Base-by-base conservation (phyloP, 1,284 basidiomycete genomes). In the Austroboletus niveus region DNA sequence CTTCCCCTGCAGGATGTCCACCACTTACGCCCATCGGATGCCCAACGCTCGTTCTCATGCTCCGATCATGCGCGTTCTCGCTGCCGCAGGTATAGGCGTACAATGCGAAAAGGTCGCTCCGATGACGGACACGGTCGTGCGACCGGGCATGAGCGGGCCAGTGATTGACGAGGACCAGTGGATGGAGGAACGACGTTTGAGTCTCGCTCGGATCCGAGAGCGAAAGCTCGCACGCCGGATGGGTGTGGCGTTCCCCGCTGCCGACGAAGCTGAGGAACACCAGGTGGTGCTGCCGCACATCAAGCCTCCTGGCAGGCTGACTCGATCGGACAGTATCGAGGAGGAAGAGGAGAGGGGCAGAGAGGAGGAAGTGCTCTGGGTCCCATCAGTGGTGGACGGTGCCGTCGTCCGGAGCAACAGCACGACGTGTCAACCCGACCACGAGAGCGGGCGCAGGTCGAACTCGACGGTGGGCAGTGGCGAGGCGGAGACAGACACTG, bases 21-120 rank as follows among this genome's bases (percentile, higher is more conserved):
- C 82, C 59, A 69, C 75, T 5, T 90, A 78, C 61, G 82, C 85
- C 0, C 87, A 89, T 67, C 79, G 88, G 11, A 91, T 91, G 89
- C 79, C 77, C 47, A 84, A 73, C 12, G 76, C 85, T 1, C 79
- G 82, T 38, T 81, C 80, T 15, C 92, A 94, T 60, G 79, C 81
- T 1, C 81, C 87, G 0, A 82, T 94, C 48, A 66, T 73, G 41
- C 78, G 81, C 31, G 80, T 92, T 11, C 76, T 93, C 27, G 71
- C 75, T 32, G 81, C 80, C 6, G 84, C 85, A 8, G 85, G 85
- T 1, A 60, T 80, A 14, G 58, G 58, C 30, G 14, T 69, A 34
- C 43, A 59, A 34, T 59, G 57, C 8, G 65, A 70, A 42, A 66
- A 59, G 38, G 29, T 53, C 11, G 48, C 42, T 2, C 44, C 55